A percentile compares a stretch with the other conserved stretches of the same genome.
phyloP scores from a whole-genome alignment of 768 basidiomycete genomes.

The Lactifluus subvellereus region DNA sequence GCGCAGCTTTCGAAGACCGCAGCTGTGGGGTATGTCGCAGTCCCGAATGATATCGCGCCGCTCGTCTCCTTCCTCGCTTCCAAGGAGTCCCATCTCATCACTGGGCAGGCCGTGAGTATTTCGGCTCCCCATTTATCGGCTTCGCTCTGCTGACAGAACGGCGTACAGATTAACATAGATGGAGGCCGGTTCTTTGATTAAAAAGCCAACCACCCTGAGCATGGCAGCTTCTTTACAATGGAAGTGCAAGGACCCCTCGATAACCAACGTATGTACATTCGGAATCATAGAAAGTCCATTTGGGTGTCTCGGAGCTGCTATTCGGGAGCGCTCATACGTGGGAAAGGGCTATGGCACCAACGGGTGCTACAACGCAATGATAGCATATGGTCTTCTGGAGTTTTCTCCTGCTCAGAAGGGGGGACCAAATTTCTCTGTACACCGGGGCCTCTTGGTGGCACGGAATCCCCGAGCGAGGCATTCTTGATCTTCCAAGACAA shows the following conservation, averaged over 20 bases:
- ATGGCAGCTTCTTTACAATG: not conserved
- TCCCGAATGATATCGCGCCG: constrained; percentile 28
- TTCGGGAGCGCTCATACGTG: not conserved
- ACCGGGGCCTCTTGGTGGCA: not conserved
- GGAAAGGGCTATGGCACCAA: not conserved
- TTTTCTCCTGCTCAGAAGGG: too few species aligned
- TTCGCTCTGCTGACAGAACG: not conserved
- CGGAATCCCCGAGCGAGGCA: not conserved
- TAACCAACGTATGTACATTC: not conserved
- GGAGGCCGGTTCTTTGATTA: constrained; percentile 21
- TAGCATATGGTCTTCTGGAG: not conserved
- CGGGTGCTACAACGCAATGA: not conserved
- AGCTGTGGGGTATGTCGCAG: constrained; percentile 25
- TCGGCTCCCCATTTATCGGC: not conserved
- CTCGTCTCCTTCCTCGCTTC: constrained; percentile 34
- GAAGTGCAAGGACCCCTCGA: not conserved
- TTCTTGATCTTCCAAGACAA: too few species aligned
- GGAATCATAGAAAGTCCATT: not conserved
- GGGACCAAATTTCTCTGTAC: too few species aligned
- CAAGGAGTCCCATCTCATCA: constrained; percentile 30
- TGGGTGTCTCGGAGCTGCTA: too few species aligned
- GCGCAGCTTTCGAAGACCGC: constrained; percentile 17
- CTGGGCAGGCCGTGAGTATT: constrained; percentile 26
- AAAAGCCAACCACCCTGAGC: not conserved
- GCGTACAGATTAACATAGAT: constrained; percentile 18